phyloP scores from a whole-genome alignment of 352 stramenopile species.

The Phytophthora idaei region DNA sequence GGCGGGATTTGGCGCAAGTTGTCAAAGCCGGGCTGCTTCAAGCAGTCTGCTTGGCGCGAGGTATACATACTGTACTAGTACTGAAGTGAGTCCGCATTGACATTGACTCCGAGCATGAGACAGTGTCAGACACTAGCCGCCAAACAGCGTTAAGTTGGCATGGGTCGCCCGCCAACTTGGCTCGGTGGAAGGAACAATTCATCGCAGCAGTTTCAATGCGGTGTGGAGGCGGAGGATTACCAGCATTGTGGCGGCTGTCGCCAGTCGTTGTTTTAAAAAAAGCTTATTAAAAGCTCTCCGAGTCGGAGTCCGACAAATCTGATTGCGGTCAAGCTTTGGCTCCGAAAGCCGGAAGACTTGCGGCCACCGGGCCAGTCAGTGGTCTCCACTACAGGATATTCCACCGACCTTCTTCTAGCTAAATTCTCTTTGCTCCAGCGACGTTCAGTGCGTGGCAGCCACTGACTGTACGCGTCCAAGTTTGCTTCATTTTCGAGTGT shows the following conservation, averaged over 20 bases:
- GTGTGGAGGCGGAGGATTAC: slow-evolving; percentile 1
- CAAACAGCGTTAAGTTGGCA: slow-evolving; percentile 2
- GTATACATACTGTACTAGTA: neutral
- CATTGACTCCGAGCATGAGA: neutral
- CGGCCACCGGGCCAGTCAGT: slow-evolving; percentile 5
- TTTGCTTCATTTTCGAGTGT: neutral
- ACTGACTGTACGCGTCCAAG: neutral
- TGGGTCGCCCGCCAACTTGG: neutral
- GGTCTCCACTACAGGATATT: slow-evolving; percentile 5
- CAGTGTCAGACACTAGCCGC: neutral
- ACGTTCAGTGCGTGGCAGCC: slow-evolving; percentile 1
- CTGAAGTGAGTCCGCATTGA: slow-evolving; percentile 1
- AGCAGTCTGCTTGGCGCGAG: neutral
- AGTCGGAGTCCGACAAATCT: neutral
- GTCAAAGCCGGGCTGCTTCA: slow-evolving; percentile 7
- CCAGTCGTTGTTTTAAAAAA: neutral
- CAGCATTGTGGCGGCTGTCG: slow-evolving; percentile 12
- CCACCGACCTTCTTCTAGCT: slow-evolving; percentile 3
- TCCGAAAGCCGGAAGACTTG: neutral
- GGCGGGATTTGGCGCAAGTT: slow-evolving; percentile 7
- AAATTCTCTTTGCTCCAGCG: neutral
- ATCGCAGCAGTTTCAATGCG: slow-evolving; percentile 8
- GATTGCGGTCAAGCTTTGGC: slow-evolving; percentile 17
- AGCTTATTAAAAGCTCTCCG: too few relatives aligned
- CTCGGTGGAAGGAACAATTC: slow-evolving; percentile 4